These are phyloP conservation scores for Vaccinium macrocarpon DNA, from an alignment of 148 eudicot genomes.

Conservation along the genomic window DNA sequence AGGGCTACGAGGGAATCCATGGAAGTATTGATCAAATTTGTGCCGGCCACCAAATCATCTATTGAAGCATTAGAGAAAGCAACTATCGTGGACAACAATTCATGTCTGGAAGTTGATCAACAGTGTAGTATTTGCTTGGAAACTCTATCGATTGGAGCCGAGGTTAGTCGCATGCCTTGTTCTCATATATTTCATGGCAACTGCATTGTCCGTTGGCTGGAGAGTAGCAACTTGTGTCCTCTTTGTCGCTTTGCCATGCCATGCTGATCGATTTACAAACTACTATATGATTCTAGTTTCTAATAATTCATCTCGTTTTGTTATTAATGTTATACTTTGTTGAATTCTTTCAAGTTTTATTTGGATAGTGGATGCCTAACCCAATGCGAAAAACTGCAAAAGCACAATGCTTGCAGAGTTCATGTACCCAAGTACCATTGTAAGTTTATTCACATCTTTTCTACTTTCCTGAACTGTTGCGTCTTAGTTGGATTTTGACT, in stretches of 20 bases:
- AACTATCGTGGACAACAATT: not conserved
- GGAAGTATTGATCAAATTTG: not conserved
- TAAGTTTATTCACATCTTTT: not conserved
- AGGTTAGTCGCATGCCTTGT: not conserved
- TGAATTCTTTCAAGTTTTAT: no score
- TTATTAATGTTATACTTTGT: no score
- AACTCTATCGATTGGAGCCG: not conserved
- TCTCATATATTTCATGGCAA: not conserved
- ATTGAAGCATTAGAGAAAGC: not conserved
- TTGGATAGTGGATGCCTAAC: not conserved
- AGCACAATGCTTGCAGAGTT: not conserved
- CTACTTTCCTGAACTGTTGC: constrained; percentile 45
- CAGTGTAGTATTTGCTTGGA: not conserved
- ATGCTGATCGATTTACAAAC: no score
- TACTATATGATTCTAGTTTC: no score
- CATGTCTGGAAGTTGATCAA: not conserved
- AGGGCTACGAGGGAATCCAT: not conserved
- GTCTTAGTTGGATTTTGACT: constrained; percentile 82
- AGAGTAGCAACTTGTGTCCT: not conserved
- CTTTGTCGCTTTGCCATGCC: not conserved
- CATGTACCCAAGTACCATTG: not conserved
- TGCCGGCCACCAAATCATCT: not conserved
- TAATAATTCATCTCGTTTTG: no score
- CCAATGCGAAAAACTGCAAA: no score
- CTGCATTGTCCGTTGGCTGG: not conserved